Percentiles rank a stretch among this genome's conserved stretches.
Conservation (phyloP, 768 basidiomycete genomes). For the Sporobolomyces roseus region DNA sequence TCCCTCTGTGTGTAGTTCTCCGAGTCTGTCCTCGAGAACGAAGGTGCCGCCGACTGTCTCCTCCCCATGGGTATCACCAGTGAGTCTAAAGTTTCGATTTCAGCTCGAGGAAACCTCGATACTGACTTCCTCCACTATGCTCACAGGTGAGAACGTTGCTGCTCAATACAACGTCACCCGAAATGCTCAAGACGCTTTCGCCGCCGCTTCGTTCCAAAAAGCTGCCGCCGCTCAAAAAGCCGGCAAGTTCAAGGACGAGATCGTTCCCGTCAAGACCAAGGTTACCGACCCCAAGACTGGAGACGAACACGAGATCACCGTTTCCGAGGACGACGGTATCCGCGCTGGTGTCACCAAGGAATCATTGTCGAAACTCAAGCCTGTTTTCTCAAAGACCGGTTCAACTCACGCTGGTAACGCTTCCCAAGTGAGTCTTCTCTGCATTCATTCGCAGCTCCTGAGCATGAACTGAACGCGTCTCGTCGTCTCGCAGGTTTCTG, state of each 20-base stretch:
- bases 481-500: slow-evolving; percentile 58
- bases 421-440: slow-evolving; percentile 41
- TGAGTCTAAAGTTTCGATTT: slow-evolving; percentile 45
- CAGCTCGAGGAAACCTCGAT: no score
- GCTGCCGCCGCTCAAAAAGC: slow-evolving; percentile 62
- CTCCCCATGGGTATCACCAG: slow-evolving; percentile 68
- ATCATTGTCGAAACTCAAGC: slow-evolving; percentile 70
- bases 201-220: slow-evolving; percentile 77
- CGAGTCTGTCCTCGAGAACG: slow-evolving; percentile 60
- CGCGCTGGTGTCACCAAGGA: slow-evolving; percentile 65
- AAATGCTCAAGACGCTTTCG: slow-evolving; percentile 81
- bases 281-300: slow-evolving; percentile 53
- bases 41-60: slow-evolving; percentile 56
- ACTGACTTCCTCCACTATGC: slow-evolving; percentile 53
- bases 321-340: slow-evolving; percentile 44
- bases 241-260: slow-evolving; percentile 80
- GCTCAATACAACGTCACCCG: slow-evolving; percentile 60
- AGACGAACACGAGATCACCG: slow-evolving; percentile 54
- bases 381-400: slow-evolving; percentile 63
- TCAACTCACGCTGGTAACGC: slow-evolving; percentile 51
- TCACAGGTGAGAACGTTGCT: slow-evolving; percentile 55
- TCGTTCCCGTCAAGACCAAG: slow-evolving; percentile 72
- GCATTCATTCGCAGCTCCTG: no score
- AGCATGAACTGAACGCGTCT: no score
- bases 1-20: slow-evolving; percentile 37